These are phyloP conservation scores for Rhododendron vialii DNA, from an alignment of 148 eudicot species.

Conservation along the genomic window DNA sequence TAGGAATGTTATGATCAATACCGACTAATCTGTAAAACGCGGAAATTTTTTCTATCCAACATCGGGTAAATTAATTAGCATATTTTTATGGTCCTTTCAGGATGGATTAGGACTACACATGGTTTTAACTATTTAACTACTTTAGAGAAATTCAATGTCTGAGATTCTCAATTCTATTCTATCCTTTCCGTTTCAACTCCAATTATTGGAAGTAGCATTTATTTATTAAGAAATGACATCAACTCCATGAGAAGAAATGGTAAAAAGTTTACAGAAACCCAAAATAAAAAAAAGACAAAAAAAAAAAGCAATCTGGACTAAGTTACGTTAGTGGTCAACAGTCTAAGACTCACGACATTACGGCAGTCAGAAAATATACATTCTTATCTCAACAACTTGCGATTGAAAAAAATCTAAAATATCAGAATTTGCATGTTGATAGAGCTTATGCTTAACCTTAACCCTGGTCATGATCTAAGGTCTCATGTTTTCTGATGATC, in stretches of 20 bases:
- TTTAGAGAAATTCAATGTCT: neutral
- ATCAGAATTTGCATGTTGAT: too few relatives aligned
- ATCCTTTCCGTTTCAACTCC: neutral
- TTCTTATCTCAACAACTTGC: too few relatives aligned
- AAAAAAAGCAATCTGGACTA: too few relatives aligned
- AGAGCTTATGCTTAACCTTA: too few relatives aligned
- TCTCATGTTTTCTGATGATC: too few relatives aligned
- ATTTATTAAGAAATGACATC: neutral
- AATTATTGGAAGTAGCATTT: neutral
- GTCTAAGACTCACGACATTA: too few relatives aligned
- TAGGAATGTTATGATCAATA: neutral
- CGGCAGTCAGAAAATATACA: too few relatives aligned
- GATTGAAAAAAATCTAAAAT: too few relatives aligned
- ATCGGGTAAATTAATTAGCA: neutral
- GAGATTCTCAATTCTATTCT: neutral
- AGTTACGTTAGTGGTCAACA: too few relatives aligned
- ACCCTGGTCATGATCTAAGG: too few relatives aligned
- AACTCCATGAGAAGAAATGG: neutral
- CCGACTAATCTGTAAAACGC: neutral
- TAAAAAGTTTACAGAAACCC: neutral
- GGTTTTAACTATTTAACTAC: neutral
- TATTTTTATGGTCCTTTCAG: neutral
- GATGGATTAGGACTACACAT: neutral
- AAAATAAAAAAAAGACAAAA: too few relatives aligned
- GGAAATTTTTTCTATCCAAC: neutral